These are phyloP conservation scores for Encephalitozoon cuniculi DNA, from an alignment of 371 early-diverging fungal species.

Conservation along the genomic window DNA sequence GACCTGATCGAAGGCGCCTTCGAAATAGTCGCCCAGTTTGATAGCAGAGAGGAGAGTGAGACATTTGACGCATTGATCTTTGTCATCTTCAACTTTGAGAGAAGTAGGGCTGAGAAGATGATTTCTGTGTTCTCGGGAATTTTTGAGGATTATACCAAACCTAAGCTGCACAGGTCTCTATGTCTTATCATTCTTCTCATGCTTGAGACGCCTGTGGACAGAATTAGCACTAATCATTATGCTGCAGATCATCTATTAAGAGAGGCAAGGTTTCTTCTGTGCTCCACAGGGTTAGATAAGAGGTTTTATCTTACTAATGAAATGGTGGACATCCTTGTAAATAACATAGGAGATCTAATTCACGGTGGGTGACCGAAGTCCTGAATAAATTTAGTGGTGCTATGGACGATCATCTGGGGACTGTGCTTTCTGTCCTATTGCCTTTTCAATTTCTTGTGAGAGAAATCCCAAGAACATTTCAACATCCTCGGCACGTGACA, in stretches of 20 bases:
- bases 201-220: background rate
- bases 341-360: background rate
- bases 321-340: background rate
- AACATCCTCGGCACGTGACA: background rate
- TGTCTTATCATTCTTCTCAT: background rate
- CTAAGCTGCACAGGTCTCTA: background rate
- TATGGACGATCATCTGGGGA: too few species aligned
- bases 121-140: background rate
- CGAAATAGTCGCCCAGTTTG: background rate
- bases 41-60: background rate
- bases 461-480: constrained; percentile 8
- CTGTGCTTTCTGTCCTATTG: background rate
- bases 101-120: background rate
- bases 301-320: background rate
- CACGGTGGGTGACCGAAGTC: background rate
- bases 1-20: background rate
- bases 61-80: background rate
- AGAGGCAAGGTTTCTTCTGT: background rate
- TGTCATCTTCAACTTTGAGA: background rate
- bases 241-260: background rate
- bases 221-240: background rate
- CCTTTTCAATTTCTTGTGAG: background rate
- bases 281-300: background rate
- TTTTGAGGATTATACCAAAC: background rate
- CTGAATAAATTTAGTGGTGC: background rate